Evolutionary conservation across 1,284 basidiomycete genomes (phyloP).

Genomic region (Ustilago crameri): DNA sequence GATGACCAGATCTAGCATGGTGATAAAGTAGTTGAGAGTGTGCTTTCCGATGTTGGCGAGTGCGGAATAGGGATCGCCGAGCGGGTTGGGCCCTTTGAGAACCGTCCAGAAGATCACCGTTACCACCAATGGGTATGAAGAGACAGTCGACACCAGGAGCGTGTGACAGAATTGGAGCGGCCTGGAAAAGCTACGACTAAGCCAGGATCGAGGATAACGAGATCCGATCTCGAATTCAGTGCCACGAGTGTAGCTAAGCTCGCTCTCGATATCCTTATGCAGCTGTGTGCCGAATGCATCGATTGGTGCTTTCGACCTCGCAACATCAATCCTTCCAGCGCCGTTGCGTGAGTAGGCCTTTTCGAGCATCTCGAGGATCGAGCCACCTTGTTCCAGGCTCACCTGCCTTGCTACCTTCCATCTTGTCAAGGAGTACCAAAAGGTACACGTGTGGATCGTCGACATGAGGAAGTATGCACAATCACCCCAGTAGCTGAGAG

Average conservation of each 20-base stretch:
- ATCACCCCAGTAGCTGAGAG: conserved; percentile 44
- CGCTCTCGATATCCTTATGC: conserved; percentile 25
- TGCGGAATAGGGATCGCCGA: conserved; percentile 74
- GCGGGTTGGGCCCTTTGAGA: conserved; percentile 67
- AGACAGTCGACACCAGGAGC: conserved; percentile 41
- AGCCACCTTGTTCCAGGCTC: background rate
- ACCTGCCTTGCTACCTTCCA: conserved; percentile 24
- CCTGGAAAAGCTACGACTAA: conserved; percentile 17
- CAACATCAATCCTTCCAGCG: conserved; percentile 24
- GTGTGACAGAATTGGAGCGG: conserved; percentile 35
- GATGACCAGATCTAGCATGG: conserved; percentile 75
- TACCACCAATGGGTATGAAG: conserved; percentile 74
- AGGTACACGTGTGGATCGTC: conserved; percentile 40
- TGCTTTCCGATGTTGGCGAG: conserved; percentile 76
- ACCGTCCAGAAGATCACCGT: conserved; percentile 77
- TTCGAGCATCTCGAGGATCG: conserved; percentile 32
- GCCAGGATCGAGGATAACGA: conserved; percentile 33
- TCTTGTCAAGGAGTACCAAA: conserved; percentile 12
- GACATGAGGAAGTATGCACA: conserved; percentile 36
- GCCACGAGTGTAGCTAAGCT: conserved; percentile 8
- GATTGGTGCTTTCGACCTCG: conserved; percentile 18
- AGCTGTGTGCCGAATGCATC: conserved; percentile 20
- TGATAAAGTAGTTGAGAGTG: conserved; percentile 74
- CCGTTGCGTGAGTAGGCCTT: conserved; percentile 38
- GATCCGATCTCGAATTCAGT: conserved; percentile 25